phyloP scores from a whole-genome alignment of 805 yeast genomes.

The Kurtzmaniella fragi region DNA sequence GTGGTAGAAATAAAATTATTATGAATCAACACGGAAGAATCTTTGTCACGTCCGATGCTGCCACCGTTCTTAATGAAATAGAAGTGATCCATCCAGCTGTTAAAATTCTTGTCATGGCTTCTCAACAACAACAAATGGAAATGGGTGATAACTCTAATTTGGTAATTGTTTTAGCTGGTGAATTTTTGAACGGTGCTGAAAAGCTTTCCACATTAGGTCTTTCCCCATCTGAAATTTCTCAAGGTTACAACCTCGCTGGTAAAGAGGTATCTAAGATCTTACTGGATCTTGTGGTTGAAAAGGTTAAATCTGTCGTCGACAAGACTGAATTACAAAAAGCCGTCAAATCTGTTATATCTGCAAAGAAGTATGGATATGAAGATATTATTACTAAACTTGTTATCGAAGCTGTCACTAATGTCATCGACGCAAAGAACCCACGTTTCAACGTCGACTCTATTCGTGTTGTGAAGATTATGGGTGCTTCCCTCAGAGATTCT shows the following conservation, averaged over 20 bases:
- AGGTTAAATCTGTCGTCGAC: conserved; percentile 52
- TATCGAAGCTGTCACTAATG: conserved; percentile 76
- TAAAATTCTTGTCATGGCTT: conserved; percentile 90
- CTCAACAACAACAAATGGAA: conserved; percentile 94
- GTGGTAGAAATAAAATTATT: conserved; percentile 94
- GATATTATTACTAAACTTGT: conserved; percentile 72
- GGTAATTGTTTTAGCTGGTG: conserved; percentile 91
- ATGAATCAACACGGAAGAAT: conserved; percentile 84
- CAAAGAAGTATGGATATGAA: conserved; percentile 91
- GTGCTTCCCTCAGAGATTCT: conserved; percentile 68
- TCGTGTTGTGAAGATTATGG: conserved; percentile 96
- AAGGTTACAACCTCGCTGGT: conserved; percentile 88
- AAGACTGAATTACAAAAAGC: conserved; percentile 61
- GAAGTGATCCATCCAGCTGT: conserved; percentile 98
- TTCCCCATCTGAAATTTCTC: conserved; percentile 86
- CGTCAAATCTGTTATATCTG: conserved; percentile 81
- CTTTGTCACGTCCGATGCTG: conserved; percentile 95
- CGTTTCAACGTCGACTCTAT: conserved; percentile 87
- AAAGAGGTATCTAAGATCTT: conserved; percentile 65
- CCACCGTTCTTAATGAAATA: conserved; percentile 88
- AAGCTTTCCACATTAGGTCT: conserved; percentile 79
- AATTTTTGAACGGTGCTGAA: conserved; percentile 80
- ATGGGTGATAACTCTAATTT: conserved; percentile 96
- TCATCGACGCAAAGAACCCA: conserved; percentile 63
- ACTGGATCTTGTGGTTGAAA: conserved; percentile 59